Conservation (phyloP, 805 yeast species). For the Blastobotrys terrestris region DNA sequence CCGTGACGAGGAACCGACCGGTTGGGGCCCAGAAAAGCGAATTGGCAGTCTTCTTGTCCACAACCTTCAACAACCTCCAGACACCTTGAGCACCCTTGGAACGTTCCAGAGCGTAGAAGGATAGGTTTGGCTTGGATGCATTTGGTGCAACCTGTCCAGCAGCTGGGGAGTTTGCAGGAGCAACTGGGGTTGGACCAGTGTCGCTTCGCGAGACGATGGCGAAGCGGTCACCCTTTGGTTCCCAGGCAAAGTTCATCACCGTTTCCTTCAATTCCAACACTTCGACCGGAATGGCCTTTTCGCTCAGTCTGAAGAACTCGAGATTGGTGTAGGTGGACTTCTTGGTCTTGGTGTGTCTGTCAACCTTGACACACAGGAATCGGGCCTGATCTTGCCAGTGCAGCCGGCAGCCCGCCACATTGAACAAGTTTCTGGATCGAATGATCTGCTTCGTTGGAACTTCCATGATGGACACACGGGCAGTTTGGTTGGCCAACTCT, state of each 20-base stretch:
- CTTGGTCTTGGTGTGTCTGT: constrained; percentile 92
- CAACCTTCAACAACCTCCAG: constrained; percentile 55
- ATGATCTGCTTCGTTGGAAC: constrained; percentile 75
- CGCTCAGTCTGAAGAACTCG: constrained; percentile 83
- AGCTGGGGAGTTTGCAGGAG: constrained; percentile 29
- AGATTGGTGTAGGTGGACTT: constrained; percentile 87
- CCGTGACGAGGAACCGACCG: constrained; percentile 73
- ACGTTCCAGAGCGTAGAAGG: constrained; percentile 80
- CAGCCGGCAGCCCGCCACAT: constrained; percentile 82
- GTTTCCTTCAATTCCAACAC: constrained; percentile 88
- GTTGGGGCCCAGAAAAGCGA: constrained; percentile 83
- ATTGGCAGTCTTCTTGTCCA: constrained; percentile 61
- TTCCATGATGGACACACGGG: constrained; percentile 86
- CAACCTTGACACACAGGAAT: constrained; percentile 87
- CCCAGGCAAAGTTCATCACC: constrained; percentile 89
- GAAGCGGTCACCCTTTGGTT: constrained; percentile 86
- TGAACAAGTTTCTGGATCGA: constrained; percentile 90
- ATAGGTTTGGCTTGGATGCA: constrained; percentile 36
- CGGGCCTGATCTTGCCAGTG: constrained; percentile 91
- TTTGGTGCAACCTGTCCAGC: constrained; percentile 45
- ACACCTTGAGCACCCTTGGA: constrained; percentile 42
- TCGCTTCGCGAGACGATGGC: constrained; percentile 51
- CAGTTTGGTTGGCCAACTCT: constrained; percentile 84
- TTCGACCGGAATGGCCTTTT: constrained; percentile 90
- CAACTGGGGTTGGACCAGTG: constrained; percentile 31